Evolutionary conservation across 2,329 filamentous ascomycete species (phyloP).

Genomic region (Penicillium sclerotiorum): DNA sequence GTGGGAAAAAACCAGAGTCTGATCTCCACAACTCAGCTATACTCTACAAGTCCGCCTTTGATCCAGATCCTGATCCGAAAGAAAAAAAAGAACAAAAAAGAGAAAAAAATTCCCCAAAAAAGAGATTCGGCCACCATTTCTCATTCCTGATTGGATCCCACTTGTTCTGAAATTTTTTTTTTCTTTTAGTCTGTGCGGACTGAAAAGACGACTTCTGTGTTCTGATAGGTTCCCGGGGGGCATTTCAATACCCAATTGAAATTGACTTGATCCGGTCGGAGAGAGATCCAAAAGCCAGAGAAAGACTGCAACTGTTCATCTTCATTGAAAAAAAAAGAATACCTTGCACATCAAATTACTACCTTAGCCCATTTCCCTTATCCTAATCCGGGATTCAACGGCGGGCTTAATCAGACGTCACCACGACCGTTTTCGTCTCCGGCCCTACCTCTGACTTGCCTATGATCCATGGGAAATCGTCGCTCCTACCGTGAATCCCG

Average conservation of each 20-base stretch:
- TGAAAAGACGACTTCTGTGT: slow-evolving; percentile 1
- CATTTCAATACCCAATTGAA: slow-evolving; percentile 18
- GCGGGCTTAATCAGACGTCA: neutral
- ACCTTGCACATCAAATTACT: no score
- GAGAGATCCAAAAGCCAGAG: neutral
- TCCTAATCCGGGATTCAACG: neutral
- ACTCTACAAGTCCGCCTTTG: no score
- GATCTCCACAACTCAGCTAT: no score
- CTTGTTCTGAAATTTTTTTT: slow-evolving; percentile 4
- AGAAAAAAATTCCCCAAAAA: neutral
- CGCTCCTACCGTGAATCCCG: slow-evolving; percentile 20
- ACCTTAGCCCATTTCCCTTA: no score
- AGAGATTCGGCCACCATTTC: neutral
- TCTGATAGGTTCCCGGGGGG: slow-evolving; percentile 13
- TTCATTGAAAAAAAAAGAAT: no score
- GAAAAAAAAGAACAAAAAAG: no score
- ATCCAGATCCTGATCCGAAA: no score
- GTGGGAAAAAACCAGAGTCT: no score
- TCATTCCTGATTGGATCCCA: neutral
- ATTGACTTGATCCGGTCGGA: slow-evolving; percentile 7
- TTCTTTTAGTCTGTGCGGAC: slow-evolving; percentile 6
- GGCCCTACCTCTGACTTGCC: neutral
- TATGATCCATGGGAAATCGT: slow-evolving; percentile 24
- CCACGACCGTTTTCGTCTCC: neutral
- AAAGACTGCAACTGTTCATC: slow-evolving; percentile 4